Conservation (phyloP, 163 green algal species). For the Chlamydomonas reinhardtii region DNA sequence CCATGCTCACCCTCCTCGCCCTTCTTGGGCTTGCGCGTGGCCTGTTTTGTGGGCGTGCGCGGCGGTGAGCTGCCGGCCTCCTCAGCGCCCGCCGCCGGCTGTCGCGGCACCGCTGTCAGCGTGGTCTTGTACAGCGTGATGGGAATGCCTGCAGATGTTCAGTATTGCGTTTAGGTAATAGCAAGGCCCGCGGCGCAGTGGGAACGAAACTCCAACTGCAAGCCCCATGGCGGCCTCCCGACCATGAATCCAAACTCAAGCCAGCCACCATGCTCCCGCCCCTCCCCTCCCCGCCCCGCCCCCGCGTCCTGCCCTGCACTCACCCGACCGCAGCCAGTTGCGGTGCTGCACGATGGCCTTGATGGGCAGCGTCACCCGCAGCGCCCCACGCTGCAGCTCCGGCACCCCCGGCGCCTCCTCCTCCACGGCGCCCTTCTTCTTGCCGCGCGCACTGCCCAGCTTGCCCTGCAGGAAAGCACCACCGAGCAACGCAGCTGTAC, state of each 20-base stretch:
- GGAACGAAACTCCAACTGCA: too few species aligned
- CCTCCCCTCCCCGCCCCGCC: neutral
- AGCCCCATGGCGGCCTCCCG: too few species aligned
- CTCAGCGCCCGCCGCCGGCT: neutral
- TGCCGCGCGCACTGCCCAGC: neutral
- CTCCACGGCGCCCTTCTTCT: neutral
- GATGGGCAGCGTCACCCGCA: slow-evolving; percentile 23
- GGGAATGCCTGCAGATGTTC: neutral
- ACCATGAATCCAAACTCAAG: too few species aligned
- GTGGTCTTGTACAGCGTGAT: neutral
- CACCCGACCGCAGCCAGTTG: slow-evolving; percentile 38
- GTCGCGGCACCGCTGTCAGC: neutral
- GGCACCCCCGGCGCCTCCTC: neutral
- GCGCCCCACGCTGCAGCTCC: slow-evolving; percentile 21
- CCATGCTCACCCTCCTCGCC: slow-evolving; percentile 12
- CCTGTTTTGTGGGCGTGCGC: too few species aligned
- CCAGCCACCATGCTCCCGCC: neutral
- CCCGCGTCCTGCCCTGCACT: neutral
- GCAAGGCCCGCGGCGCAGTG: too few species aligned
- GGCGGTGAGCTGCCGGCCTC: too few species aligned
- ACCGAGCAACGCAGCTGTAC: too few species aligned
- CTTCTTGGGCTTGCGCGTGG: slow-evolving; percentile 21
- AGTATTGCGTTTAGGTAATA: too few species aligned
- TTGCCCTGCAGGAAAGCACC: neutral
- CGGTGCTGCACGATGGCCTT: neutral